phyloP scores from a whole-genome alignment of 805 yeast species.

The Torulaspora maleeae region DNA sequence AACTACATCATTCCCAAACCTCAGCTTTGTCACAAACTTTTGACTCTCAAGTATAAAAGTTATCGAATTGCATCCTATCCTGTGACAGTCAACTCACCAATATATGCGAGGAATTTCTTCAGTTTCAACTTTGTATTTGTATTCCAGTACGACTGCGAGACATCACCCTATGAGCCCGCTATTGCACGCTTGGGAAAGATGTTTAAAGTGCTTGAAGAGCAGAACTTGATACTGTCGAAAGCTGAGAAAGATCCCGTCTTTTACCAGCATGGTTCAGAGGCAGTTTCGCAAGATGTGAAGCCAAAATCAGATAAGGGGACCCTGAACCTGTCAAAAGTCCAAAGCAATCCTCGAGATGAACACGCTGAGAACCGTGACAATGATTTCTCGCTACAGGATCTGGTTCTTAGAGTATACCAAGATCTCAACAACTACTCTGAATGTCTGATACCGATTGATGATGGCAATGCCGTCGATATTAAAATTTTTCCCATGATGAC shows the following conservation, averaged over 20 bases:
- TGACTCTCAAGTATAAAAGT: slow-evolving; percentile 65
- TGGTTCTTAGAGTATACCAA: slow-evolving; percentile 86
- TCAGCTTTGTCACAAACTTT: slow-evolving; percentile 74
- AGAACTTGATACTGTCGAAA: slow-evolving; percentile 65
- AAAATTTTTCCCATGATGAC: slow-evolving; percentile 87
- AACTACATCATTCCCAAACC: slow-evolving; percentile 94
- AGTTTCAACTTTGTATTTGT: slow-evolving; percentile 91
- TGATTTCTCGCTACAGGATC: slow-evolving; percentile 56
- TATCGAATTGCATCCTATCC: slow-evolving; percentile 84
- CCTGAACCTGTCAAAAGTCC: slow-evolving; percentile 5
- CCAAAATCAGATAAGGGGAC: slow-evolving; percentile 10
- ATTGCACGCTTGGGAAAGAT: slow-evolving; percentile 78
- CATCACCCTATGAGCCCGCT: slow-evolving; percentile 82
- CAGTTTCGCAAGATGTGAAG: slow-evolving; percentile 13
- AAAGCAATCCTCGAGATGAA: slow-evolving; percentile 16
- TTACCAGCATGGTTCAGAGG: slow-evolving; percentile 27
- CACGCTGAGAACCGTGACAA: slow-evolving; percentile 24
- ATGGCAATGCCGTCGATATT: slow-evolving; percentile 84
- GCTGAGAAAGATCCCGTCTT: slow-evolving; percentile 42
- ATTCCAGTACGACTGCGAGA: slow-evolving; percentile 74
- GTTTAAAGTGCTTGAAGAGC: slow-evolving; percentile 89
- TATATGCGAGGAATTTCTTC: slow-evolving; percentile 86
- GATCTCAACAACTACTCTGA: slow-evolving; percentile 94
- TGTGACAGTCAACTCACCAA: slow-evolving; percentile 66
- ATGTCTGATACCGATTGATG: slow-evolving; percentile 89